Evolutionary conservation across 2,329 filamentous ascomycete species (phyloP).

Genomic region (Cercospora janseana): DNA sequence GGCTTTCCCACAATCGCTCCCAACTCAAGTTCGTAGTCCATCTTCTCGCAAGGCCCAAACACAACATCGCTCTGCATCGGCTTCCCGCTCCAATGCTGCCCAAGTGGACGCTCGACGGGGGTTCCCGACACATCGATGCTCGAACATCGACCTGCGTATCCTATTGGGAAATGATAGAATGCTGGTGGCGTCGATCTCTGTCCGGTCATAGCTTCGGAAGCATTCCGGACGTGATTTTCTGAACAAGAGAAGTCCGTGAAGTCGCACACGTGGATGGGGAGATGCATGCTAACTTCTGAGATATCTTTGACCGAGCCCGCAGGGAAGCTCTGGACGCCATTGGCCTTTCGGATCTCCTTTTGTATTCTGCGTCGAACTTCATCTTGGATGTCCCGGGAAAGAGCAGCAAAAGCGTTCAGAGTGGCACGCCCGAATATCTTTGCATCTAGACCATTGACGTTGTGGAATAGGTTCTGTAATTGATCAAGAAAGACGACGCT

Average conservation of each 20-base stretch:
- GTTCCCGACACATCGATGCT: constrained; percentile 54
- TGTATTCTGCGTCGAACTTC: constrained; percentile 44
- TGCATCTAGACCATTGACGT: constrained; percentile 19
- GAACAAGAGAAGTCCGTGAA: constrained; percentile 60
- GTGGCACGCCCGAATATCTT: constrained; percentile 38
- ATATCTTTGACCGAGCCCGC: constrained; percentile 39
- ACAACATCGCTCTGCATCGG: constrained; percentile 53
- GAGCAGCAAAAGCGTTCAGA: constrained; percentile 52
- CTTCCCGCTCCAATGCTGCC: constrained; percentile 41
- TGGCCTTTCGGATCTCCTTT: constrained; percentile 30
- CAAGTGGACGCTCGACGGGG: constrained; percentile 49
- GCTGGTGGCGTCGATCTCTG: constrained; percentile 44
- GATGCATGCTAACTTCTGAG: constrained; percentile 48
- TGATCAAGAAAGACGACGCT: constrained; percentile 52
- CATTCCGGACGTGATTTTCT: constrained; percentile 53
- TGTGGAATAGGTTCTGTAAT: constrained; percentile 10
- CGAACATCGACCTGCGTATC: constrained; percentile 56
- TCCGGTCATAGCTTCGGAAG: constrained; percentile 44
- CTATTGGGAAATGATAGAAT: constrained; percentile 51
- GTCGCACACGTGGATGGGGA: constrained; percentile 56
- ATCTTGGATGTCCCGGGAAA: constrained; percentile 38
- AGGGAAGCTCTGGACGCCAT: constrained; percentile 27
- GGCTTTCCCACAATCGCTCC: constrained; percentile 46
- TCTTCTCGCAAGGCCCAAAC: constrained; percentile 40
- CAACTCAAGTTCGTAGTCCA: constrained; percentile 53